Conservation (phyloP, 2,329 filamentous ascomycete genomes). For the Sporothrix luriei region DNA sequence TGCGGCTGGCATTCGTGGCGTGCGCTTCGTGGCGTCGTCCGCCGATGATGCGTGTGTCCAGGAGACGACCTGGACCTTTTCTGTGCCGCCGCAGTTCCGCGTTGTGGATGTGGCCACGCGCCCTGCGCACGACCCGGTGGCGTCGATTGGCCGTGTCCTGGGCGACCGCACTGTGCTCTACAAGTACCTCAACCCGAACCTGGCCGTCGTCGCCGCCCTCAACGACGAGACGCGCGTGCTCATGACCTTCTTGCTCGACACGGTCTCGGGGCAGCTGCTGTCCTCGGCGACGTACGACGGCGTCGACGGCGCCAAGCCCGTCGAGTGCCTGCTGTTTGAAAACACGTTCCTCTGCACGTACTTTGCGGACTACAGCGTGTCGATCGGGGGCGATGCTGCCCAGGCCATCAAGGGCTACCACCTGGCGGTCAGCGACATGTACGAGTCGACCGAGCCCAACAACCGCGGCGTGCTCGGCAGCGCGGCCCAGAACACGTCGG, state of each 20-base stretch:
- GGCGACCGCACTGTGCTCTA: slow-evolving; percentile 92
- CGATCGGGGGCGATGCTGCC: slow-evolving; percentile 41
- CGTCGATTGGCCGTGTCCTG: slow-evolving; percentile 91
- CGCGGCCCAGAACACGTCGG: slow-evolving; percentile 66
- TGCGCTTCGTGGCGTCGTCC: slow-evolving; percentile 54
- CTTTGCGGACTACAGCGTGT: slow-evolving; percentile 54
- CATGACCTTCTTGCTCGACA: slow-evolving; percentile 79
- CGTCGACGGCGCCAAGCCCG: slow-evolving; percentile 72
- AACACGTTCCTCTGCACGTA: slow-evolving; percentile 95
- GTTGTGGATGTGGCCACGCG: slow-evolving; percentile 69
- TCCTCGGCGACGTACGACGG: slow-evolving; percentile 70
- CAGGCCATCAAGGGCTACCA: slow-evolving; percentile 78
- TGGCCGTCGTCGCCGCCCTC: slow-evolving; percentile 72
- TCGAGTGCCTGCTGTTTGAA: slow-evolving; percentile 80
- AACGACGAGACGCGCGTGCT: slow-evolving; percentile 62
- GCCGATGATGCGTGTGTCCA: slow-evolving; percentile 48
- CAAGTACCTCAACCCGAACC: slow-evolving; percentile 93
- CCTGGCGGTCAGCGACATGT: slow-evolving; percentile 82
- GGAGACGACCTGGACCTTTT: slow-evolving; percentile 71
- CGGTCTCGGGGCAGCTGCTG: slow-evolving; percentile 79
- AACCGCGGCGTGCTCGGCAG: slow-evolving; percentile 69
- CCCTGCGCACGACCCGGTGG: slow-evolving; percentile 79
- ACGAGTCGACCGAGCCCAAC: slow-evolving; percentile 80
- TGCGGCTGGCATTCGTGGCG: slow-evolving; percentile 55
- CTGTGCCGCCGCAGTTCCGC: slow-evolving; percentile 64